Conservation (phyloP, 192 early-diverging fungal species). For the Gryganskiella cystojenkinii region DNA sequence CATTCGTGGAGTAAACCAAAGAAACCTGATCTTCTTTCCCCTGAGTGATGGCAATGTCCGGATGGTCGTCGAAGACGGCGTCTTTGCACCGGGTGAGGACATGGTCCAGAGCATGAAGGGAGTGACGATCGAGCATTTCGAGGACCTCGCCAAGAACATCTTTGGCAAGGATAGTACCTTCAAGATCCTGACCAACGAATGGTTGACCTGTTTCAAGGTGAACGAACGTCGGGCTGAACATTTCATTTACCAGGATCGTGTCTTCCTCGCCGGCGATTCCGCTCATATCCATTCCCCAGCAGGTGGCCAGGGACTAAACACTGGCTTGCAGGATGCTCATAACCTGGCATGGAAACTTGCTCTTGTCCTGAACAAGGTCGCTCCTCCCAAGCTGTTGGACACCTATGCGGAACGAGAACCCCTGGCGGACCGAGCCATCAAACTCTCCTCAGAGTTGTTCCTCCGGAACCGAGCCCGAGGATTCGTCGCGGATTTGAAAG, state of each 20-base stretch:
- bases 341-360: constrained; percentile 61
- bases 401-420: constrained; percentile 28
- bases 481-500: no score
- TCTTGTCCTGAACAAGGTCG: constrained; percentile 23
- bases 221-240: constrained; percentile 8
- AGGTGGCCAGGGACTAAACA: constrained; percentile 51
- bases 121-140: constrained; percentile 21
- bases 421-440: background rate
- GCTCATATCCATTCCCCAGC: constrained; percentile 37
- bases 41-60: constrained; percentile 13
- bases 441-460: no score
- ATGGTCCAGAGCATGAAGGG: background rate
- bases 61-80: constrained; percentile 4
- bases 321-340: constrained; percentile 56
- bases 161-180: background rate
- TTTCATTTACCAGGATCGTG: constrained; percentile 5
- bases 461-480: no score
- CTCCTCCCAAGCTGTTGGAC: constrained; percentile 25
- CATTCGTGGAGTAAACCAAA: constrained; percentile 17
- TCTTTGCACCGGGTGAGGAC: constrained; percentile 10
- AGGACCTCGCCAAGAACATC: constrained; percentile 1
- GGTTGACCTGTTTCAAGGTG: background rate
- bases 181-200: background rate
- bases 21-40: constrained; percentile 10
- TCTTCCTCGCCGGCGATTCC: constrained; percentile 54